Evolutionary conservation across 129 eudicot genomes (phyloP), one percentile per base, ranked within the genome.

Genomic region (carrot (Daucus carota)): DNA sequence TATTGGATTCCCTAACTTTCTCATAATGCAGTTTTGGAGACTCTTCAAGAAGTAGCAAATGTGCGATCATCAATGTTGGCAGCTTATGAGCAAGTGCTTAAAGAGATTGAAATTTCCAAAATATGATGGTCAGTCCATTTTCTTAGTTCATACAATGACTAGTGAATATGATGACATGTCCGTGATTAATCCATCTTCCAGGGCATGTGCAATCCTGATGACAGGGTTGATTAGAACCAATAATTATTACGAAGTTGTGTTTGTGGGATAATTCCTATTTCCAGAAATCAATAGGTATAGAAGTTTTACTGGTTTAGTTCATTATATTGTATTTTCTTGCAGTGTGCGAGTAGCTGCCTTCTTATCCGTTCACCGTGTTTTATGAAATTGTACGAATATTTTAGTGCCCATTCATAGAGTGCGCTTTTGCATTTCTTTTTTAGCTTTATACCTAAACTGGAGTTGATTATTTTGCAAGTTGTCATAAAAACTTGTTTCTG

Each of bases 11-110:
- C 2, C 73, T 34, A 22, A 34, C 67, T 69, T 69, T 43, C 28
- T 70, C 32, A 11, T 62, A 28, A 12, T 80, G 90, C 88, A 93
- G 98, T 96, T 71, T 80, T 93, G 75, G 97, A 93, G 79, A 83
- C 80, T 43, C 98, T 93, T 54, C 83, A 89, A 24, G 92, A 90
- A 78, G 82, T 91, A 76, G 86, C 97, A 87, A 93, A 90, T 57
- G 50, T 38, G n/a, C 88, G 93, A 33, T 86, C 98, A 69, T 83
- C 89, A 18, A 75, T 90, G 83, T 83, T 90, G 38, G 40, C 38
- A 79, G 86, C 96, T 79, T 83, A 83, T 83, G 90, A 87, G 47
- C 86, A 80, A 69, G 74, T 90, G 85, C 78, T 38, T 54, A 80
- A 90, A 76, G 89, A 81, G 62, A 75, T 66, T 76, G 80, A 79